Evolutionary conservation across 2,329 filamentous ascomycete genomes (phyloP).

Genomic region (Aspergillus sojae): DNA sequence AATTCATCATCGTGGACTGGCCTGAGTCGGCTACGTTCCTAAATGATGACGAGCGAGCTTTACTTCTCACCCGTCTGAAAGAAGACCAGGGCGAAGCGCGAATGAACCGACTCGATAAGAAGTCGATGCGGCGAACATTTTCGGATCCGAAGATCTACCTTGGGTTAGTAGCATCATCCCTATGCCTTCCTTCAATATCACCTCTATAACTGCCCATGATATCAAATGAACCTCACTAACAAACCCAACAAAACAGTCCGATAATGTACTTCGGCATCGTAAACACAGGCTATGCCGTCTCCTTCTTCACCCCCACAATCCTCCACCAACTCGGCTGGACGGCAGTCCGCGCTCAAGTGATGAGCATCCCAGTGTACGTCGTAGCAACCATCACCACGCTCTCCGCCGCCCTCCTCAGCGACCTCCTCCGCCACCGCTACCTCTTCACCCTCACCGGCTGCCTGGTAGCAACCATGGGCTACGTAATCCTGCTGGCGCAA

Average conservation of each 20-base stretch:
- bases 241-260: conserved; percentile 38
- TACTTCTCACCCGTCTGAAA: conserved; percentile 47
- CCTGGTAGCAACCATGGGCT: conserved; percentile 56
- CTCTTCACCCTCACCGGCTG: conserved; percentile 57
- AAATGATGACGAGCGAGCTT: conserved; percentile 46
- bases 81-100: conserved; percentile 48
- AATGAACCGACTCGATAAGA: conserved; percentile 58
- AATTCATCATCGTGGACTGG: conserved; percentile 52
- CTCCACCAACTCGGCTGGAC: conserved; percentile 58
- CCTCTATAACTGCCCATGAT: no score
- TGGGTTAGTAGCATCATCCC: conserved; percentile 29
- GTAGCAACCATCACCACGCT: conserved; percentile 65
- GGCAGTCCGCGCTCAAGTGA: conserved; percentile 52
- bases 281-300: conserved; percentile 50
- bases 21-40: conserved; percentile 51
- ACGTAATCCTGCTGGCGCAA: conserved; percentile 58
- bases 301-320: conserved; percentile 48
- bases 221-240: conserved; percentile 13
- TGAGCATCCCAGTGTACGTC: conserved; percentile 60
- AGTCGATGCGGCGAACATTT: conserved; percentile 51
- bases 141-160: conserved; percentile 44
- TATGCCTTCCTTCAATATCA: not conserved
- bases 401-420: conserved; percentile 52
- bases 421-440: conserved; percentile 56
- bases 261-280: conserved; percentile 67